A percentile compares a stretch with the other conserved stretches of the same genome.
Evolutionary conservation across 331 rosid species (phyloP).

Genomic region (Erythrophleum ivorense): DNA sequence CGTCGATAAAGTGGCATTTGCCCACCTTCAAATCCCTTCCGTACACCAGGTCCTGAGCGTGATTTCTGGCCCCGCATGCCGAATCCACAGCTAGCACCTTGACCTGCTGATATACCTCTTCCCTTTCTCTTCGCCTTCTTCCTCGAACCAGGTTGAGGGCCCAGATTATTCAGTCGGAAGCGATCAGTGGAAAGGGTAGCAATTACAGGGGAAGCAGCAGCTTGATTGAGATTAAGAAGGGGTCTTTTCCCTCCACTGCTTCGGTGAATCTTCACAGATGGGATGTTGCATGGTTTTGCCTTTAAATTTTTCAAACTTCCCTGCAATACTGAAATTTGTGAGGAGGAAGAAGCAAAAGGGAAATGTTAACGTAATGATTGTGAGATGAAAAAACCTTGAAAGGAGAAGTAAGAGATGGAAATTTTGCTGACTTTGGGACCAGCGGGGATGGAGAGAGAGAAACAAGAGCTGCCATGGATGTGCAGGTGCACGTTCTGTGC

Average conservation of each 20-base stretch:
- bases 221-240: conserved; percentile 52
- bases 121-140: conserved; percentile 91
- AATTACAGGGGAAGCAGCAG: conserved; percentile 40
- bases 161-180: conserved; percentile 81
- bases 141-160: conserved; percentile 94
- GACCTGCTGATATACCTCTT: conserved; percentile 90
- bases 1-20: conserved; percentile 97
- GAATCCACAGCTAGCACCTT: conserved; percentile 96
- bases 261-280: conserved; percentile 43
- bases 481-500: not conserved
- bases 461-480: conserved; percentile 65
- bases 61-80: conserved; percentile 99
- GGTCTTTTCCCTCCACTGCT: conserved; percentile 35
- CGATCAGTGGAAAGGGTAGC: conserved; percentile 47
- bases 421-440: conserved; percentile 8
- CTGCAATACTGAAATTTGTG: conserved; percentile 45
- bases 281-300: conserved; percentile 43
- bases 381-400: conserved; percentile 60
- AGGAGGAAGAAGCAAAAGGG: not conserved
- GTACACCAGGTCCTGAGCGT: conserved; percentile 91
- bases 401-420: conserved; percentile 58
- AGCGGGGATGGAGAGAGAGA: conserved; percentile 50
- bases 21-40: conserved; percentile 91
- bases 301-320: conserved; percentile 61
- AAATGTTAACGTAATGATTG: not conserved